Evolutionary conservation across 345 rosid genomes (phyloP), one percentile per base, ranked within the genome.

Genomic region (Ricinus communis): DNA sequence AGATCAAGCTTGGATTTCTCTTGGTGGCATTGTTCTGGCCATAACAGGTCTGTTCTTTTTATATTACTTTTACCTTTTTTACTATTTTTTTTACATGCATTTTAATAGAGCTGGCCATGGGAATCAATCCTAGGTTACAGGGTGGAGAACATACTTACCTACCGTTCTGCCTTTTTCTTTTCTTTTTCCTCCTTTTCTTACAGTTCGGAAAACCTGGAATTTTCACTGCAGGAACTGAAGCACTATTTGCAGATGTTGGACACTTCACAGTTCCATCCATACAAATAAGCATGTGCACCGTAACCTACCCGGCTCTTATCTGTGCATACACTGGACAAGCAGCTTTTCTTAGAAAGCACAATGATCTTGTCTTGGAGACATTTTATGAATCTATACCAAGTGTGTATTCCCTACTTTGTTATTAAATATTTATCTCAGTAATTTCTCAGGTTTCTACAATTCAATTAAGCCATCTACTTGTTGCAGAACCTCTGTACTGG

Each of bases 401-500:
- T 84, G 10, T 16, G 5, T n/a, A 19, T 54, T n/a, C 40, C 21
- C 16, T 15, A 25, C 38, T 24, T 1, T 52, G 9, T 10, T 7
- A 10, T 49, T 53, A 16, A 0, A 33, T 30, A 14, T 11, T 22
- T 24, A 6, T 25, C 15, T 30, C 27, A 30, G 9, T 65, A 13
- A 19, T 47, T 30, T 28, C 38, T 30, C 41, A 65, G 10, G 13
- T 49, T 47, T 2, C 30, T 53, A 7, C 14, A 56, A 56, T 13
- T 55, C 30, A 24, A 38, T 9, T 43, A 9, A 9, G 8, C 1
- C 47, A 1, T 1, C 40, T 33, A n/a, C 50, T 50, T 30, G 13
- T 24, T 55, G 77, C 84, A 84, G 89, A 36, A 8, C 11, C 57
- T 18, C 7, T 88, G 2, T 85, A 76, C 68, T 87, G 91, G 91